These are phyloP conservation scores for Xylaria digitata DNA, from an alignment of 2,329 filamentous ascomycete species.

Conservation along the genomic window DNA sequence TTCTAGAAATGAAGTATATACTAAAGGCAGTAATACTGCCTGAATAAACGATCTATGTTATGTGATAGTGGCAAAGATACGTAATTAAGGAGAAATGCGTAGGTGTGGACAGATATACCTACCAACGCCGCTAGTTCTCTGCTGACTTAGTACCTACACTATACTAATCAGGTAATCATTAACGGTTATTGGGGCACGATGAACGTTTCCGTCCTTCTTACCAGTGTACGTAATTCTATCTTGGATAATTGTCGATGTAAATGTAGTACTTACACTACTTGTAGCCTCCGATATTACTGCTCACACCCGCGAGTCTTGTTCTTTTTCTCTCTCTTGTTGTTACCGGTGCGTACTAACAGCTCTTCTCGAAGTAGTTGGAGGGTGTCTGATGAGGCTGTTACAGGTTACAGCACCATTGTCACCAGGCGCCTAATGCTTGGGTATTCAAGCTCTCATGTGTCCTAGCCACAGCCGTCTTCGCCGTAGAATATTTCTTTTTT, in stretches of 20 bases:
- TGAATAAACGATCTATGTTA: too few relatives aligned
- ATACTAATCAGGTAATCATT: too few relatives aligned
- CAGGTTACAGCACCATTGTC: not conserved
- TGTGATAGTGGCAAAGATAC: too few relatives aligned
- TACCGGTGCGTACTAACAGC: not conserved
- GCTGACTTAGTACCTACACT: not conserved
- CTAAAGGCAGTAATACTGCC: too few relatives aligned
- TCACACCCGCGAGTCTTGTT: too few relatives aligned
- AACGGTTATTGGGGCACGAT: constrained; percentile 25
- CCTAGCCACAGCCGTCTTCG: not conserved
- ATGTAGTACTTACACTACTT: too few relatives aligned
- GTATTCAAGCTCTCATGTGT: not conserved
- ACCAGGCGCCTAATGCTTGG: not conserved
- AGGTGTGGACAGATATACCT: not conserved
- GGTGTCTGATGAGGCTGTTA: not conserved
- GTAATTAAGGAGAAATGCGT: too few relatives aligned
- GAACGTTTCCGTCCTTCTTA: constrained; percentile 9
- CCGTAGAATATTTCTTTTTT: not conserved
- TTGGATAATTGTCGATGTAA: too few relatives aligned
- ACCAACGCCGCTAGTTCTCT: constrained; percentile 7
- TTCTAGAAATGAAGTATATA: too few relatives aligned
- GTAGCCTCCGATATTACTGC: too few relatives aligned
- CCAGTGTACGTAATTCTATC: not conserved
- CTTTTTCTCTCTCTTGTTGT: too few relatives aligned
- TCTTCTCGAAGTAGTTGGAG: too few relatives aligned